Evolutionary conservation across 108 stramenopile species (phyloP).

Genomic region (Cyclotella baltica): DNA sequence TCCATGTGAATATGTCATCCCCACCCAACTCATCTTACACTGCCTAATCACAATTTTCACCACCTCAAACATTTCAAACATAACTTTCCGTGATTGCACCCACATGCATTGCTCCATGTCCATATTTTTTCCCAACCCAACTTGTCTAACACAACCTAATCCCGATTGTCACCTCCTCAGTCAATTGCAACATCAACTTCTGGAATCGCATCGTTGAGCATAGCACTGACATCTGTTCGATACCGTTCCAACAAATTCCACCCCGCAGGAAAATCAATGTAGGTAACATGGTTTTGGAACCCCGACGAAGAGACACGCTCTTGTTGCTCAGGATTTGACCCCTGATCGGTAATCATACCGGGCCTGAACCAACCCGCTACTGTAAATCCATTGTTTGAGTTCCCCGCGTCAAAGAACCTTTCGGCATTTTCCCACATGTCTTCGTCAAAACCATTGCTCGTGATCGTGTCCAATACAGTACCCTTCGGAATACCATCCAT

Average conservation of each 20-base stretch:
- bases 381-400: not conserved
- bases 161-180: no score
- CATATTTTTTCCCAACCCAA: no score
- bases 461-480: not conserved
- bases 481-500: not conserved
- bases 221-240: not conserved
- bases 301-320: not conserved
- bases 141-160: no score
- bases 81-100: no score
- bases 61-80: no score
- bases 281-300: not conserved
- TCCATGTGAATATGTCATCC: no score
- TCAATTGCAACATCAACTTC: no score
- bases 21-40: no score
- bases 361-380: not conserved
- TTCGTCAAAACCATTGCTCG: not conserved
- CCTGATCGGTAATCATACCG: not conserved
- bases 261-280: not conserved
- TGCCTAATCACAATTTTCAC: no score
- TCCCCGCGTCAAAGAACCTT: not conserved
- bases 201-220: no score
- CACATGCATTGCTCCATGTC: no score
- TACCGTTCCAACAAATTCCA: not conserved
- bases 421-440: not conserved
- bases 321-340: not conserved